Evolutionary conservation across 2,329 filamentous ascomycete species (phyloP), one percentile per base, ranked within the genome.

Genomic region (Pseudogymnoascus pannorum): DNA sequence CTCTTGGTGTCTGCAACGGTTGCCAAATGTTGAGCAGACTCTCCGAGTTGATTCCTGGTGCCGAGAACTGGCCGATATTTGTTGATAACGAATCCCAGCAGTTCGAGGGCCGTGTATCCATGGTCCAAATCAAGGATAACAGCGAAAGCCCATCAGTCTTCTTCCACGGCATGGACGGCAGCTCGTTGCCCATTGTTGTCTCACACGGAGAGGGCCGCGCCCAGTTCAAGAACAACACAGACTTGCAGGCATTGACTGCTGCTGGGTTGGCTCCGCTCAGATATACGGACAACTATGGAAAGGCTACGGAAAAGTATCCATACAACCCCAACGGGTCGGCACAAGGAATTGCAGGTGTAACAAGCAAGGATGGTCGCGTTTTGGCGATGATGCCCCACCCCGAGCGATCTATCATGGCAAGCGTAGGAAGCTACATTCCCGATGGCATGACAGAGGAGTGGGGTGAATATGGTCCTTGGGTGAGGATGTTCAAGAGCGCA

Each of bases 1-100:
- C 91, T 0, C 82, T 99, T 0, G 94, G 94, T 68, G 91, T 97
- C 33, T 97, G 94, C 82, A 99, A 99, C 73, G 94, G 94, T 58
- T 97, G 94, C 72, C 94, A 99, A 75, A 96, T 97, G 85, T 79
- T 97, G 40, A 89, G 88, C 5, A 86, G 91, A 58, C 78, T 95
- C 40, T 91, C 91, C 71, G 85, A 88, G 63, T 79, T 96, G 60
- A 95, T 97, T 65, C 92, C 92, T 0, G 92, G 92, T n/a, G 85
- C 92, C 0, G 78, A 83, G 66, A 77, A 83, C 69, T 97, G 92
- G 92, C 92, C 92, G 2, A 88, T 83, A 22, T 97, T 97, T 74
- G 88, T 93, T 62, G 81, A 88, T 63, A 97, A 97, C 74, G 77
- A 81, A 58, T 91, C 86, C 71, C 87, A 93, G 73, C 92, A 96